These are phyloP conservation scores for Kodamaea plutei DNA, from an alignment of 1,139 yeast genomes.

Conservation along the genomic window DNA sequence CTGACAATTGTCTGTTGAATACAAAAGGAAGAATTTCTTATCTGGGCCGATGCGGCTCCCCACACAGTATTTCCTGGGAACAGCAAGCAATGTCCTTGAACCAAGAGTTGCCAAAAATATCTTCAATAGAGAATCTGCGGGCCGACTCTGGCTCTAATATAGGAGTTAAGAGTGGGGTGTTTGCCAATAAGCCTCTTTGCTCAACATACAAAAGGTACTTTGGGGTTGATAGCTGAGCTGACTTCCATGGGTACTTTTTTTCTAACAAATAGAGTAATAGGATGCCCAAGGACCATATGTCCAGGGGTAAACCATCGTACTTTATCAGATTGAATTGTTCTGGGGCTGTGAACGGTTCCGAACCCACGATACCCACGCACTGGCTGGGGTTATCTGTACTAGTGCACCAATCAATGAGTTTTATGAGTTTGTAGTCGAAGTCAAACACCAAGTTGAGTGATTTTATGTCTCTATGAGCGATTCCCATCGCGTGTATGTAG, in stretches of 20 bases:
- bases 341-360: conserved; percentile 44
- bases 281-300: conserved; percentile 50
- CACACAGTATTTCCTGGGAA: no score
- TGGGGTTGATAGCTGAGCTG: conserved; percentile 24
- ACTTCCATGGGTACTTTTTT: conserved; percentile 33
- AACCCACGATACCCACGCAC: conserved; percentile 49
- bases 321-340: conserved; percentile 34
- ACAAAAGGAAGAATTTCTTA: no score
- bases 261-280: conserved; percentile 28
- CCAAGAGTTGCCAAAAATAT: conserved; percentile 15
- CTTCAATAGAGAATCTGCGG: conserved; percentile 13
- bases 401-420: conserved; percentile 40
- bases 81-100: no score
- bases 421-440: conserved; percentile 19
- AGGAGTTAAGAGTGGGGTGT: neutral
- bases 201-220: conserved; percentile 3
- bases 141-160: conserved; percentile 11
- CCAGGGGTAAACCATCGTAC: conserved; percentile 41
- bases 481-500: conserved; percentile 28
- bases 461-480: conserved; percentile 44
- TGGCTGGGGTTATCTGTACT: conserved; percentile 12
- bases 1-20: no score
- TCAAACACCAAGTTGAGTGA: conserved; percentile 35
- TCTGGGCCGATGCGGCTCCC: no score
- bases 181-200: neutral